Evolutionary conservation across 2,329 filamentous ascomycete genomes (phyloP).

Genomic region (Aspergillus thermomutatus): DNA sequence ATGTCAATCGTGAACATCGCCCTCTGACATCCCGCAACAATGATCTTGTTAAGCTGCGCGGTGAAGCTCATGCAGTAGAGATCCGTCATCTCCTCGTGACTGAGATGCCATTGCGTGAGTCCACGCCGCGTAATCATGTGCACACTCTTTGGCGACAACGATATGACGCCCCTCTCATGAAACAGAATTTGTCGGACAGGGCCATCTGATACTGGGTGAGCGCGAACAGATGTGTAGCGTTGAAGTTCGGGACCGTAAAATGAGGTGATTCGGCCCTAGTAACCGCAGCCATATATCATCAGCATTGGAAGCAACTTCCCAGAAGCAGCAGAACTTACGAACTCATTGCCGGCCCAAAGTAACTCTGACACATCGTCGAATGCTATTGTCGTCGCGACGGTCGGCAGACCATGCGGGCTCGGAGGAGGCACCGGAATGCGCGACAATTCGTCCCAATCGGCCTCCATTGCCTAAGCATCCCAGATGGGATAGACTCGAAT

Average conservation of each 20-base stretch:
- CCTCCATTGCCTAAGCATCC: slow-evolving; percentile 39
- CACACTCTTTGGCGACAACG: slow-evolving; percentile 75
- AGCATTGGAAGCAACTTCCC: slow-evolving; percentile 9
- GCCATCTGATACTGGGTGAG: slow-evolving; percentile 70
- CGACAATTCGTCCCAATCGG: slow-evolving; percentile 63
- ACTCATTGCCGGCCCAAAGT: slow-evolving; percentile 89
- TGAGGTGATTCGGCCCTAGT: slow-evolving; percentile 79
- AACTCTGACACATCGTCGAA: slow-evolving; percentile 90
- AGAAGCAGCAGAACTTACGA: slow-evolving; percentile 53
- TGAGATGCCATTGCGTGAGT: slow-evolving; percentile 82
- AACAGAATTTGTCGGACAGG: slow-evolving; percentile 84
- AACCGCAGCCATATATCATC: slow-evolving; percentile 10
- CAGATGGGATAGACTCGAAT: slow-evolving; percentile 12
- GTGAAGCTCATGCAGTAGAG: slow-evolving; percentile 95
- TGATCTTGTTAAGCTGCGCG: slow-evolving; percentile 76
- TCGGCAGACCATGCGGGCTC: slow-evolving; percentile 65
- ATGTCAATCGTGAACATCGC: slow-evolving; percentile 76
- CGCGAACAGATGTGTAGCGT: slow-evolving; percentile 85
- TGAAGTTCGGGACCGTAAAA: slow-evolving; percentile 84
- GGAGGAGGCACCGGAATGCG: slow-evolving; percentile 78
- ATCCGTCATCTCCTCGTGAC: slow-evolving; percentile 75
- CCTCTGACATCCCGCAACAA: slow-evolving; percentile 83
- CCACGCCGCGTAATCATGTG: slow-evolving; percentile 87
- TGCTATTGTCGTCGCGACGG: slow-evolving; percentile 72
- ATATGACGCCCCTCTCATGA: slow-evolving; percentile 85